phyloP scores from a whole-genome alignment of 805 yeast genomes.

The Myxozyma nipponensis region DNA sequence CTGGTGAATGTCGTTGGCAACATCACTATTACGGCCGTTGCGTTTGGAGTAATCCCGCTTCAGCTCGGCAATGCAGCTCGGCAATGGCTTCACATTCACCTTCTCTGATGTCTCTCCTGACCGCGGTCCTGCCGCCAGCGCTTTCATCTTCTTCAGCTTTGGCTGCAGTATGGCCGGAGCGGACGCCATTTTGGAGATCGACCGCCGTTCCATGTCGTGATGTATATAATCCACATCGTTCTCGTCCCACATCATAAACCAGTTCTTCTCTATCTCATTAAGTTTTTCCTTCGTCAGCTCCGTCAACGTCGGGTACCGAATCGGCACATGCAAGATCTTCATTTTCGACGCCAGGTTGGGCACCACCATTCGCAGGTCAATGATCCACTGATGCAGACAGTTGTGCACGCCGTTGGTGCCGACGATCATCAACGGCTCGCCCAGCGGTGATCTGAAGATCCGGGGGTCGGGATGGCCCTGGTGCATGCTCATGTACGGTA shows the following conservation, averaged over 20 bases:
- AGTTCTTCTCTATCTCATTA: slow-evolving; percentile 15
- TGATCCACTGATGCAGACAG: slow-evolving; percentile 16
- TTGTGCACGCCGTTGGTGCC: slow-evolving; percentile 7
- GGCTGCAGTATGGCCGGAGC: not conserved
- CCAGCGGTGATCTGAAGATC: slow-evolving; percentile 18
- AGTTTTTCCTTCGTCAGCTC: slow-evolving; percentile 4
- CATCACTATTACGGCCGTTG: not conserved
- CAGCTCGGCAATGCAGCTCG: slow-evolving; percentile 9
- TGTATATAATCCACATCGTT: slow-evolving; percentile 10
- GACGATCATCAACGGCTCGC: slow-evolving; percentile 24
- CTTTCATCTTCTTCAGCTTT: not conserved
- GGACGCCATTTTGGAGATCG: slow-evolving; percentile 5
- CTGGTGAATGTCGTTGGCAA: slow-evolving; percentile 8
- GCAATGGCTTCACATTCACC: not conserved
- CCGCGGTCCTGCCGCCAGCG: not conserved
- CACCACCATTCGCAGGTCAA: slow-evolving; percentile 20
- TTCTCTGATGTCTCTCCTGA: not conserved
- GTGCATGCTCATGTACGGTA: not conserved
- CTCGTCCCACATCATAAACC: slow-evolving; percentile 11
- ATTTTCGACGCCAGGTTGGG: slow-evolving; percentile 17
- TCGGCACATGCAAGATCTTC: slow-evolving; percentile 8
- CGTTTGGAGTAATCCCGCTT: not conserved
- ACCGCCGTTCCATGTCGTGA: slow-evolving; percentile 13
- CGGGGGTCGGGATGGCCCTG: slow-evolving; percentile 22
- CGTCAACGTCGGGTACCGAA: slow-evolving; percentile 8